These are phyloP conservation scores for Clarireedia paspali DNA, from an alignment of 2,329 filamentous ascomycete genomes.

Conservation along the genomic window DNA sequence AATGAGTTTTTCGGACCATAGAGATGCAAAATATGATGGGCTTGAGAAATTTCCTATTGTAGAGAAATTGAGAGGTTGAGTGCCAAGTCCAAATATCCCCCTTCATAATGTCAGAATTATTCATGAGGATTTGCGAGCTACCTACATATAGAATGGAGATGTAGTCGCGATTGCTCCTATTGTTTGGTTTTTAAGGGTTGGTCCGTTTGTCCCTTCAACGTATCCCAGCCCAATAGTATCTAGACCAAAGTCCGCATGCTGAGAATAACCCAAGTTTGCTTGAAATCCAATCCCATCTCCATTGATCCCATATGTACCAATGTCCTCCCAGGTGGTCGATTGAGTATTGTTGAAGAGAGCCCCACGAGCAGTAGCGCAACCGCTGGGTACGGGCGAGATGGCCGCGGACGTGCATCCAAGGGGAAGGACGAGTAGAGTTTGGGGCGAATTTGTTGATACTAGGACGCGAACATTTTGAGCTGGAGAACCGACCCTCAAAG, in stretches of 20 bases:
- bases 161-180: slow-evolving; percentile 26
- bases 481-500: slow-evolving; percentile 48
- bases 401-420: slow-evolving; percentile 27
- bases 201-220: slow-evolving; percentile 16
- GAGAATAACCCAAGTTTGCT: slow-evolving; percentile 32
- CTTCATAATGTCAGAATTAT: slow-evolving; percentile 17
- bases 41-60: slow-evolving; percentile 31
- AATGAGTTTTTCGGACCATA: slow-evolving; percentile 31
- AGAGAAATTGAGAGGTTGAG: slow-evolving; percentile 33
- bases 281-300: slow-evolving; percentile 32
- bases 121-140: not conserved
- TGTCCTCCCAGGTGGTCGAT: slow-evolving; percentile 46
- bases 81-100: slow-evolving; percentile 33
- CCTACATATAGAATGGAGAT: slow-evolving; percentile 33
- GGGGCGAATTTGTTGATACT: slow-evolving; percentile 33
- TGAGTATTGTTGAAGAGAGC: slow-evolving; percentile 44
- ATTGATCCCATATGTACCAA: slow-evolving; percentile 32
- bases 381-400: slow-evolving; percentile 27
- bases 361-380: slow-evolving; percentile 43
- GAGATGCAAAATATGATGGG: slow-evolving; percentile 31
- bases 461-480: slow-evolving; percentile 36
- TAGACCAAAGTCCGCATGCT: slow-evolving; percentile 19
- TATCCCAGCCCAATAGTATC: slow-evolving; percentile 18
- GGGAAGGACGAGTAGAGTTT: slow-evolving; percentile 29
- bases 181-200: slow-evolving; percentile 16